Evolutionary conservation across 2,329 filamentous ascomycete genomes (phyloP), one percentile per base, ranked within the genome.

Genomic region (Monosporascus sp.): DNA sequence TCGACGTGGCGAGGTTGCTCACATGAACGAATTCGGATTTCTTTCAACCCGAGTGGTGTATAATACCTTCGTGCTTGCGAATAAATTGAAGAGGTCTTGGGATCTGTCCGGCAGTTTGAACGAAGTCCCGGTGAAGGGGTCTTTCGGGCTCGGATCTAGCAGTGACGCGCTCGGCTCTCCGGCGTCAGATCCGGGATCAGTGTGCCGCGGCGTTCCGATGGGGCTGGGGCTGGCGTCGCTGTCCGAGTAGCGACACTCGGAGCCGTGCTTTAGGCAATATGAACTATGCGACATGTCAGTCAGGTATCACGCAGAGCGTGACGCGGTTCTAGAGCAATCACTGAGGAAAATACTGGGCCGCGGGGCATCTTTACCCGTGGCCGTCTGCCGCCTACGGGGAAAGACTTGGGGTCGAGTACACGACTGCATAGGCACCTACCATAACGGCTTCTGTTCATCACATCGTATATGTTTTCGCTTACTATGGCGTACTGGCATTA

Each of bases 401-500:
- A 46, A 19, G 26, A n/a, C 17, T 9, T 27, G 26, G 37, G 19
- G 19, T 37, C 17, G 24, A n/a, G 11, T 46, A 46, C 24, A 22
- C 20, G 19, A 38, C 37, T 17, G 19, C 40, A 38, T 24, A 26
- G 31, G 17, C 50, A 69, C 72, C 60, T 72, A 76, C 74, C 74
- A 77, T 43, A 76, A 65, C 41, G 74, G 74, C 57, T 68, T 73
- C 55, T 68, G 68, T 58, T 77, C 74, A 54, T 77, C 73, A 62
- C 74, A 77, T 50, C 74, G 71, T 49, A 77, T 74, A 58, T 76
- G 74, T 57, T 74, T 71, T 51, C 62, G 63, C 61, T 73, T 75
- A 64, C 69, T 59, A 49, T 71, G 73, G 49, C 70, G 70, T 51
- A 66, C 65, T 27, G 16, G n/a, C 8, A 37, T 24, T 26, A 35